phyloP scores from a whole-genome alignment of 352 stramenopile species.

The Pythium vanterpoolii region DNA sequence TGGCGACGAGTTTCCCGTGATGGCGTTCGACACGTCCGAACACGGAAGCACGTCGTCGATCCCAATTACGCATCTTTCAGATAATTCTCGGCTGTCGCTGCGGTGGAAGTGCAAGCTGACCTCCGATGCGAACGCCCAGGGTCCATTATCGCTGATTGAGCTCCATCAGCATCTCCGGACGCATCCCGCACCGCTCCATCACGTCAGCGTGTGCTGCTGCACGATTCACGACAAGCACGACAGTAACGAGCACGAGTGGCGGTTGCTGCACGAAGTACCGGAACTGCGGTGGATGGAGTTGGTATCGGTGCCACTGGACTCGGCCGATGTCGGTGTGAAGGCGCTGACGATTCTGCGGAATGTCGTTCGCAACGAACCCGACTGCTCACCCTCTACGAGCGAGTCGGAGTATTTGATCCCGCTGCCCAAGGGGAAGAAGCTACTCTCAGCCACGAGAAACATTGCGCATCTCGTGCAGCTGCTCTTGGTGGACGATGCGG shows the following conservation, averaged over 20 bases:
- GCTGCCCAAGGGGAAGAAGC: slow-evolving; percentile 49
- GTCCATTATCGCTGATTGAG: slow-evolving; percentile 51
- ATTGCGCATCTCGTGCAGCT: slow-evolving; percentile 63
- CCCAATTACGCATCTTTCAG: slow-evolving; percentile 64
- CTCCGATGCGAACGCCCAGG: slow-evolving; percentile 26
- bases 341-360: slow-evolving; percentile 61
- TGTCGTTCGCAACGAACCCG: slow-evolving; percentile 56
- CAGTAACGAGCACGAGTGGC: slow-evolving; percentile 49
- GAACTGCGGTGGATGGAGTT: slow-evolving; percentile 84
- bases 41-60: slow-evolving; percentile 41
- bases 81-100: slow-evolving; percentile 60
- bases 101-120: slow-evolving; percentile 56
- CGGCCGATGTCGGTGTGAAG: slow-evolving; percentile 35
- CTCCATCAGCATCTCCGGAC: slow-evolving; percentile 44
- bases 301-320: slow-evolving; percentile 55
- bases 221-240: slow-evolving; percentile 38
- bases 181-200: not conserved
- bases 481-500: slow-evolving; percentile 52
- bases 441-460: slow-evolving; percentile 43
- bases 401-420: slow-evolving; percentile 41
- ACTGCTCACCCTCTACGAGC: slow-evolving; percentile 5
- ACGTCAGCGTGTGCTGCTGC: slow-evolving; percentile 65
- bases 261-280: slow-evolving; percentile 52
- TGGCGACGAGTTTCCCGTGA: slow-evolving; percentile 63
- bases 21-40: slow-evolving; percentile 53